Conservation (phyloP, 2,329 filamentous ascomycete species). For the Penicillium sp. region DNA sequence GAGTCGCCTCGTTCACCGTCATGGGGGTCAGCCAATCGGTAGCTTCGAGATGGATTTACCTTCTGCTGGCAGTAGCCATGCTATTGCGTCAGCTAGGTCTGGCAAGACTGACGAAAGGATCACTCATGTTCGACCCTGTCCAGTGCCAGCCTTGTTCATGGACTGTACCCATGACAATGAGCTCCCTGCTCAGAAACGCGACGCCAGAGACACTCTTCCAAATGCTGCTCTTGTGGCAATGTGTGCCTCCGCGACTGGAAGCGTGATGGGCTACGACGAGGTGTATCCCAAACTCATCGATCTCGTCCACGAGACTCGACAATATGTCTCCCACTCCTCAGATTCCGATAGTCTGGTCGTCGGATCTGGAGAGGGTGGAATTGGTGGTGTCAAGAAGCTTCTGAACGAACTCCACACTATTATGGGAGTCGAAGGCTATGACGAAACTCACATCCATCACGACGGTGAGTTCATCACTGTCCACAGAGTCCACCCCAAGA, state of each 20-base stretch:
- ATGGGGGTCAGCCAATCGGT: slow-evolving; percentile 90
- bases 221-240: slow-evolving; percentile 93
- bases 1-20: slow-evolving; percentile 86
- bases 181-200: slow-evolving; percentile 89
- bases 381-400: slow-evolving; percentile 85
- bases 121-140: slow-evolving; percentile 78
- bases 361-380: slow-evolving; percentile 73
- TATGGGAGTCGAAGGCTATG: slow-evolving; percentile 93
- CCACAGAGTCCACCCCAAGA: slow-evolving; percentile 88
- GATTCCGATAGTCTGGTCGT: slow-evolving; percentile 53
- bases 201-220: slow-evolving; percentile 88
- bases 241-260: slow-evolving; percentile 92
- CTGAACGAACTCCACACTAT: slow-evolving; percentile 91
- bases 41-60: slow-evolving; percentile 95
- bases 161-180: slow-evolving; percentile 99
- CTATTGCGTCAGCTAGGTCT: slow-evolving; percentile 36
- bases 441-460: slow-evolving; percentile 95
- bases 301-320: slow-evolving; percentile 81
- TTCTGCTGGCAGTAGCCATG: slow-evolving; percentile 58
- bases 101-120: slow-evolving; percentile 59
- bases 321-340: slow-evolving; percentile 78
- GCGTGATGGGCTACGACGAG: slow-evolving; percentile 97
- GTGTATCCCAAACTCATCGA: slow-evolving; percentile 93
- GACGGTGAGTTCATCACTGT: slow-evolving; percentile 96
- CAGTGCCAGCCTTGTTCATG: slow-evolving; percentile 95